These are phyloP conservation scores for Plantago lanceolata DNA, from an alignment of 305 asterid genomes.

Conservation along the genomic window DNA sequence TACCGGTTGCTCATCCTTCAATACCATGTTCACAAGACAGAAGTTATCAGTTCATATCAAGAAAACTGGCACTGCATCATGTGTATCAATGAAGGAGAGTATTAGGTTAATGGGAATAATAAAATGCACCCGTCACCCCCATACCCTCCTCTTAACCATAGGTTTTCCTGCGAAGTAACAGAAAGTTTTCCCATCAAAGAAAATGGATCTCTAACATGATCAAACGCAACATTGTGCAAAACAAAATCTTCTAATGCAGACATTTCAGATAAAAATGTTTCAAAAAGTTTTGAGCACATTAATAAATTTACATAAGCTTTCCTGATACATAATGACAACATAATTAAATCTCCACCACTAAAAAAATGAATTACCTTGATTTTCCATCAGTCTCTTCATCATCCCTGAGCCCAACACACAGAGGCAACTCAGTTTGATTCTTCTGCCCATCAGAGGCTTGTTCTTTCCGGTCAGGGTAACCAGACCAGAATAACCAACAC, in stretches of 20 bases:
- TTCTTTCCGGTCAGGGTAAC: conserved; percentile 51
- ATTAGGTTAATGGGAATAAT: too few species aligned
- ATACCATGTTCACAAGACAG: conserved; percentile 46
- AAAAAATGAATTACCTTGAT: conserved; percentile 39
- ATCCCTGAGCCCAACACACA: conserved; percentile 78
- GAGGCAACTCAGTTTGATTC: conserved; percentile 58
- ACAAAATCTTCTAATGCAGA: too few species aligned
- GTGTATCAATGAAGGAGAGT: too few species aligned
- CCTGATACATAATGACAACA: conserved; percentile 21
- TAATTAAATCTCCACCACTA: conserved; percentile 10
- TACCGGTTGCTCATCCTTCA: conserved; percentile 72
- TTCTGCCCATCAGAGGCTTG: conserved; percentile 38
- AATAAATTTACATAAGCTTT: neutral
- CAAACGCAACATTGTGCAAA: too few species aligned
- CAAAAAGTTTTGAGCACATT: too few species aligned
- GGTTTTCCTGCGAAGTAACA: too few species aligned
- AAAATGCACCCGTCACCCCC: too few species aligned
- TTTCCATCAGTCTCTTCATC: conserved; percentile 73
- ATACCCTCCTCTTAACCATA: too few species aligned
- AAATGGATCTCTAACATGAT: too few species aligned
- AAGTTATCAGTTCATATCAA: conserved; percentile 22
- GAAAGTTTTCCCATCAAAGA: too few species aligned
- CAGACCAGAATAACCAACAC: conserved; percentile 85
- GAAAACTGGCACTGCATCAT: neutral
- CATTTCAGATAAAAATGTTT: too few species aligned